A percentile compares a stretch with the other conserved stretches of the same genome.
These are phyloP conservation scores for Cymbopogon flexuosus DNA, from an alignment of 202 grass and related monocot genomes.

Conservation along the genomic window DNA sequence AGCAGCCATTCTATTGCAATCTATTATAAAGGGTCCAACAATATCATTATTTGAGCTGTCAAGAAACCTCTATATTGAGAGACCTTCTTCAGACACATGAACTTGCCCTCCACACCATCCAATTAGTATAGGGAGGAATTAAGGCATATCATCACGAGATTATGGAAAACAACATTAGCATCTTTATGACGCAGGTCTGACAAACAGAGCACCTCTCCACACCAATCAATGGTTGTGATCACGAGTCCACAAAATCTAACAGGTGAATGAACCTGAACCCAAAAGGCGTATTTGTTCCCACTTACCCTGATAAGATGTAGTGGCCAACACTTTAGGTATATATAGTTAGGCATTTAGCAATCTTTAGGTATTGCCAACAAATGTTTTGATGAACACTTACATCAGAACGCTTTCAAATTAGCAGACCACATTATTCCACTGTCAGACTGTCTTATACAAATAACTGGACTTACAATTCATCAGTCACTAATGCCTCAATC, in stretches of 20 bases:
- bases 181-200: not conserved
- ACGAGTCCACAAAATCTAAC: not conserved
- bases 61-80: not conserved
- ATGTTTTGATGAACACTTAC: not conserved
- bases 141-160: too few relatives aligned
- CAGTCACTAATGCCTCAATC: not conserved
- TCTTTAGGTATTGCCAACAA: not conserved
- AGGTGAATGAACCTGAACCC: not conserved
- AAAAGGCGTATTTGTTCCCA: not conserved
- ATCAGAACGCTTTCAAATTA: not conserved
- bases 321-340: not conserved
- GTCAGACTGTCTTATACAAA: constrained; percentile 1
- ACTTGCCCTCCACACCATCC: too few relatives aligned
- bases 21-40: not conserved
- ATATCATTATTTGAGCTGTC: not conserved
- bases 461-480: not conserved
- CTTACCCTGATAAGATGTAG: not conserved
- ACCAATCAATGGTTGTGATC: not conserved
- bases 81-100: not conserved
- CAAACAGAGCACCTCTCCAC: not conserved
- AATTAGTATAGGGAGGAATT: too few relatives aligned
- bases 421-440: not conserved
- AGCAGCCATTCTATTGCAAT: not conserved
- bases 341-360: not conserved
- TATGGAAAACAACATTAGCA: not conserved